These are phyloP conservation scores for Aspergillus viridinutans DNA, from an alignment of 2,329 filamentous ascomycete species.

Conservation along the genomic window DNA sequence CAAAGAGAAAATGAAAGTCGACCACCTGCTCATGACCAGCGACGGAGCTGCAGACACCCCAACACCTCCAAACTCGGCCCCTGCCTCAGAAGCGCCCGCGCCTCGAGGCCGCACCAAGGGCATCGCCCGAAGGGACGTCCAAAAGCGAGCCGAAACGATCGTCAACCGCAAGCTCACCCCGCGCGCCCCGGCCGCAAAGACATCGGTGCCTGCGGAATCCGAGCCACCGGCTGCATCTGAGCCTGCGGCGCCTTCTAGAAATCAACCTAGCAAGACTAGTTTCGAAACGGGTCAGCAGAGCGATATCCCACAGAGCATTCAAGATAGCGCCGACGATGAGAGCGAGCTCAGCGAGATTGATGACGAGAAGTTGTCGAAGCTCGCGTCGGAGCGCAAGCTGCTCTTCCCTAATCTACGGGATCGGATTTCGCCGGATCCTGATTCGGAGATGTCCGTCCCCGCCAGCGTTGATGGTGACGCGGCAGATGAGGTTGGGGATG, in stretches of 20 bases:
- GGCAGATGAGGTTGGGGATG: conserved; percentile 18
- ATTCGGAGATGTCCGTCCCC: conserved; percentile 22
- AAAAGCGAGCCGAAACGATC: conserved; percentile 56
- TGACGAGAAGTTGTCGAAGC: conserved; percentile 29
- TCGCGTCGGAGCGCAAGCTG: conserved; percentile 18
- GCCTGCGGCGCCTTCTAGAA: conserved; percentile 42
- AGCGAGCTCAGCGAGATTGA: conserved; percentile 64
- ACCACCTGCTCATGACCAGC: conserved; percentile 42
- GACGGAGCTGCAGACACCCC: conserved; percentile 28
- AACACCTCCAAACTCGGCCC: conserved; percentile 27
- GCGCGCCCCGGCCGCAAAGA: conserved; percentile 24
- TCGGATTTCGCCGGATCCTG: conserved; percentile 19
- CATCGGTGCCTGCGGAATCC: conserved; percentile 18
- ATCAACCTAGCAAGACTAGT: conserved; percentile 32
- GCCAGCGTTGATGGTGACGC: conserved; percentile 19
- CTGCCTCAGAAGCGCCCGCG: conserved; percentile 32
- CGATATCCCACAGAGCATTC: conserved; percentile 57
- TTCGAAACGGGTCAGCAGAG: conserved; percentile 40
- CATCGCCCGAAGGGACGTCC: conserved; percentile 57
- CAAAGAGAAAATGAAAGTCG: conserved; percentile 45
- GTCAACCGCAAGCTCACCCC: conserved; percentile 37
- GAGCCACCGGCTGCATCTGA: conserved; percentile 19
- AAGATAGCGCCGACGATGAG: conserved; percentile 65
- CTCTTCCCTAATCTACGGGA: conserved; percentile 24
- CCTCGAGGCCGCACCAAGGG: conserved; percentile 49